phyloP scores from a whole-genome alignment of 179 eudicot species.

The Actinidia chinensis region DNA sequence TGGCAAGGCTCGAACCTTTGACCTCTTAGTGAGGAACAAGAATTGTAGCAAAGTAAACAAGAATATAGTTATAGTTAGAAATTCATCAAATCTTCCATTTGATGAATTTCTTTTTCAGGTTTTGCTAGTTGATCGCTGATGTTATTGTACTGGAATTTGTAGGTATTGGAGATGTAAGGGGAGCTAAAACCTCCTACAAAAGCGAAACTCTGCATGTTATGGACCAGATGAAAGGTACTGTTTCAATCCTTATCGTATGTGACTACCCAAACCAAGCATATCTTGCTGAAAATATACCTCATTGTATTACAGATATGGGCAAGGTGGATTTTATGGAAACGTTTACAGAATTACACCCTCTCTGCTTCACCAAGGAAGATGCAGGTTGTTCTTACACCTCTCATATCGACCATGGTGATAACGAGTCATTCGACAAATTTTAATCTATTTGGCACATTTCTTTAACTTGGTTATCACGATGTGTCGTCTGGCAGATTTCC shows the following conservation, averaged over 20 bases:
- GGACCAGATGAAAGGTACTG: slow-evolving; percentile 87
- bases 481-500: slow-evolving; percentile 54
- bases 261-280: neutral
- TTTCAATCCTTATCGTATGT: neutral
- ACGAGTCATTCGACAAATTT: neutral
- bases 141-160: slow-evolving; percentile 23
- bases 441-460: neutral
- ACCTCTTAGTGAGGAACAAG: too few species aligned
- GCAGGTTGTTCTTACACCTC: slow-evolving; percentile 53
- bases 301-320: slow-evolving; percentile 57
- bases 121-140: neutral
- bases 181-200: slow-evolving; percentile 85
- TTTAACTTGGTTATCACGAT: neutral
- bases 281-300: neutral
- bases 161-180: slow-evolving; percentile 98
- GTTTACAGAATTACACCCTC: slow-evolving; percentile 93
- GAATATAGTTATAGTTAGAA: too few species aligned
- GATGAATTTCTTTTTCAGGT: neutral
- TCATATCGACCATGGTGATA: neutral
- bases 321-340: slow-evolving; percentile 88
- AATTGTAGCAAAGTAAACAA: too few species aligned
- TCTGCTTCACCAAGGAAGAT: slow-evolving; percentile 87
- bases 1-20: too few species aligned
- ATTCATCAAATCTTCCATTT: neutral
- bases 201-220: slow-evolving; percentile 72